Base-by-base conservation (phyloP, 805 yeast species). In the Metschnikowia amazonensis region DNA sequence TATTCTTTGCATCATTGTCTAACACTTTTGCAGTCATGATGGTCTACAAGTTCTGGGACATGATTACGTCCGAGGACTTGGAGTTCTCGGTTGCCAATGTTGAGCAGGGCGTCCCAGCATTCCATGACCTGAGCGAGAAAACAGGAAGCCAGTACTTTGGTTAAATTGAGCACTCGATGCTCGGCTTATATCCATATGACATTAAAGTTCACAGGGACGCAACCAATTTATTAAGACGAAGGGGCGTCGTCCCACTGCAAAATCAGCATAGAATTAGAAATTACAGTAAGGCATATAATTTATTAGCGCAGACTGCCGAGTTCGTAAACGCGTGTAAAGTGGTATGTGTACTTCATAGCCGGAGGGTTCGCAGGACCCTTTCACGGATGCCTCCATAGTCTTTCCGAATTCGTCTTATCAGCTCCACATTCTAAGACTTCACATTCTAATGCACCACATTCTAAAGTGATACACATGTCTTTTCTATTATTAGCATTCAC, bases 11-110 rank as follows among this genome's bases (percentile, higher is more conserved):
- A 27, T 78, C 94, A 21, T 58, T 89, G 29, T 79, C 96, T 60
- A 88, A 88, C 60, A 61, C 89, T 41, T 85, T 89, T 58, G 77
- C 95, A 3, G 69, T 86, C 45, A 89, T 94, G 96, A 92, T 94
- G 98, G 74, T 92, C 42, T 92, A 89, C 72, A 90, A 94, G 67
- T 88, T 82, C 56, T 92, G 98, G 97, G 97, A 90, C 60, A 89
- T 90, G 77, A 84, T 92, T 43, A 94, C 98, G 10, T 81, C 83
- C 46, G 98, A 92, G 59, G 98, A 94, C 63, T 80, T 92, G 56
- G 99, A 92, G 67, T 94, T 92, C 65, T 80, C 89, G 40, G 94
- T 88, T 42, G 74, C 75, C 11, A 66, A 60, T 33, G 70, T 65
- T 13, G 75, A 70, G 49, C 68, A 66, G 28, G 70, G 70, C 4